Evolutionary conservation across 352 stramenopile species (phyloP), one percentile per base, ranked within the genome.

Genomic region (Phytophthora citrophthora): DNA sequence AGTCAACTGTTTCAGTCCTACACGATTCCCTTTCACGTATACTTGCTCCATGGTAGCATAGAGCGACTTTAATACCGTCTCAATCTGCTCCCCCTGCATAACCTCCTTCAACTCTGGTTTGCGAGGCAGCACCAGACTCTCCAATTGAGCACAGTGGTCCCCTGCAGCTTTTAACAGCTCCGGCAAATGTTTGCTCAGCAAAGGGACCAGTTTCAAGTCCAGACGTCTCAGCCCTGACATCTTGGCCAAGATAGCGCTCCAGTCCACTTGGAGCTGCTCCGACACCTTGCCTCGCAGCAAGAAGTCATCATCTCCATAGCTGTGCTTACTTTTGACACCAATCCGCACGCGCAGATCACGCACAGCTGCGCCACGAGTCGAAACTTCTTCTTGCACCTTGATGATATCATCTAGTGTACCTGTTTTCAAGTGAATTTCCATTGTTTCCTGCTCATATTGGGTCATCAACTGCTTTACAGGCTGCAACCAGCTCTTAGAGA

Each of bases 1-100:
- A 8, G 68, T 72, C 15, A 79, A 31, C 38, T 76, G 67, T 11
- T 50, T 58, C 4, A 76, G 40, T 7, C 66, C 70, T 4, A 47
- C 66, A 39, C 24, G 43, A 24, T 15, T 9, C n/a, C 68, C 64
- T 12, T 64, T 48, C 12, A 44, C 5, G 24, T 61, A 50, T 31
- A 61, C 64, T 3, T 44, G 43, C 43, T 61, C 52, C 10, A 78
- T 38, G 12, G 39, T 49, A 46, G 23, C 51, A n/a, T 72, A 79
- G 0, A 72, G 39, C 1, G 55, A 38, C 10, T 40, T 31, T 29
- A 75, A 48, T 9, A 74, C 16, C 1, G 13, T 23, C 10, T 49
- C 34, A 2, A 74, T 54, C 0, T 54, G 49, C 34, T 44, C 13
- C 3, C 46, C 38, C 8, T 48, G 23, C 5, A 41, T 23, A 38